A percentile compares a stretch with the other conserved stretches of the same genome.
These are phyloP conservation scores for Colletotrichum falcatum DNA, from an alignment of 2,329 filamentous ascomycete species.

Conservation along the genomic window DNA sequence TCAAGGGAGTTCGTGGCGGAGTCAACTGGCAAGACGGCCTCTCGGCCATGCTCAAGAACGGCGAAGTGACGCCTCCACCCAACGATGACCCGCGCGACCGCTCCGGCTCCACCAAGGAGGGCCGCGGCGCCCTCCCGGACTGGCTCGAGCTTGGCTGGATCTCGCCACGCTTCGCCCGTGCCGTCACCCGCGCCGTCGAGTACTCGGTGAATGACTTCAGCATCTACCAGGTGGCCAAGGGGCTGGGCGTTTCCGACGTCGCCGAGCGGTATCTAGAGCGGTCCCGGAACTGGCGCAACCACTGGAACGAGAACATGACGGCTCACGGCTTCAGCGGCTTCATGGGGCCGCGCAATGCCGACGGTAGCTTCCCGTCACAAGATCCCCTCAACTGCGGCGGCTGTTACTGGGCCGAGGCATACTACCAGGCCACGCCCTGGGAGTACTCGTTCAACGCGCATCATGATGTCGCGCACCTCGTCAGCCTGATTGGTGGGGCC, in stretches of 20 bases:
- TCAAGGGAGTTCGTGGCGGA: conserved; percentile 73
- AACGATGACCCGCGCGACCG: conserved; percentile 68
- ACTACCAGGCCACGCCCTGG: conserved; percentile 72
- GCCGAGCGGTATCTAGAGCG: conserved; percentile 70
- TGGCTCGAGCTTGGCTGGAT: conserved; percentile 76
- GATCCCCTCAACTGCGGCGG: conserved; percentile 70
- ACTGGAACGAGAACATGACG: conserved; percentile 72
- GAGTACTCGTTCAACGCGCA: conserved; percentile 77
- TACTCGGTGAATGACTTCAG: conserved; percentile 78
- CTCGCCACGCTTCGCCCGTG: conserved; percentile 69
- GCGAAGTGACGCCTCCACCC: conserved; percentile 71
- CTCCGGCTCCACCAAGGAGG: conserved; percentile 74
- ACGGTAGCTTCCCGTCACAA: conserved; percentile 61
- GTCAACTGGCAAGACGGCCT: conserved; percentile 75
- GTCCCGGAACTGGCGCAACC: conserved; percentile 77
- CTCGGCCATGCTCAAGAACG: conserved; percentile 74
- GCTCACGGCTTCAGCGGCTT: conserved; percentile 74
- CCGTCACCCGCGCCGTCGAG: conserved; percentile 74
- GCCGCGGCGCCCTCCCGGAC: conserved; percentile 75
- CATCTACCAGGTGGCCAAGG: conserved; percentile 72
- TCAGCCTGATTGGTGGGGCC: conserved; percentile 66
- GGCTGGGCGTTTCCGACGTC: conserved; percentile 63
- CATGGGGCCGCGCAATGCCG: conserved; percentile 69
- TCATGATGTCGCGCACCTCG: conserved; percentile 70
- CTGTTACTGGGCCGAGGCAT: conserved; percentile 73